These are phyloP conservation scores for Globisporangium alternatum DNA, from an alignment of 352 stramenopile genomes.

Conservation along the genomic window DNA sequence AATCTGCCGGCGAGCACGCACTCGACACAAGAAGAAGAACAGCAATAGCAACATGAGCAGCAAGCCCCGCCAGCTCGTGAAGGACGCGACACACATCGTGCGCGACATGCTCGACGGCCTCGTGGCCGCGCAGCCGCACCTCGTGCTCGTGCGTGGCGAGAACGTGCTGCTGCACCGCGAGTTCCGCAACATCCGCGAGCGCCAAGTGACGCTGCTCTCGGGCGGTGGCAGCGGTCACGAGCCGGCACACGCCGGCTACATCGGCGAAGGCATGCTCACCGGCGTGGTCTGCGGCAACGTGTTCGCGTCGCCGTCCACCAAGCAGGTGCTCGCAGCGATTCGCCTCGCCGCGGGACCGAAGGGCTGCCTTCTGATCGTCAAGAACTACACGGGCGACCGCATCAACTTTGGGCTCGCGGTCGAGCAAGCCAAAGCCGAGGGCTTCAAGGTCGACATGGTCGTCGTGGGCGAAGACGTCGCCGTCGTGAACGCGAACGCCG, in stretches of 20 bases:
- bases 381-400: slow-evolving; percentile 99
- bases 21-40: no score
- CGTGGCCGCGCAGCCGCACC: slow-evolving; percentile 56
- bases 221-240: slow-evolving; percentile 90
- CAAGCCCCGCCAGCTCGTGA: slow-evolving; percentile 44
- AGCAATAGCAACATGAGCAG: background rate
- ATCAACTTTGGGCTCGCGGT: slow-evolving; percentile 98
- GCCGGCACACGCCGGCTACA: slow-evolving; percentile 95
- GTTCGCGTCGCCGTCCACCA: slow-evolving; percentile 94
- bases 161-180: slow-evolving; percentile 74
- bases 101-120: slow-evolving; percentile 79
- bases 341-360: slow-evolving; percentile 70
- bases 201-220: slow-evolving; percentile 76
- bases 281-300: slow-evolving; percentile 95
- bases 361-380: slow-evolving; percentile 96
- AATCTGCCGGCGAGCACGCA: no score
- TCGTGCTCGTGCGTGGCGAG: slow-evolving; percentile 58
- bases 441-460: slow-evolving; percentile 92
- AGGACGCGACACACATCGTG: slow-evolving; percentile 48
- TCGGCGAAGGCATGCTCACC: slow-evolving; percentile 95
- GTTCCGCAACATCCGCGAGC: slow-evolving; percentile 54
- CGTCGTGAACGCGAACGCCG: slow-evolving; percentile 92
- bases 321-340: slow-evolving; percentile 95
- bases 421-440: slow-evolving; percentile 93
- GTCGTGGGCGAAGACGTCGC: slow-evolving; percentile 95